Evolutionary conservation across 306 rosid species (phyloP), one percentile per base, ranked within the genome.

Genomic region (Ochetophila trinervis): DNA sequence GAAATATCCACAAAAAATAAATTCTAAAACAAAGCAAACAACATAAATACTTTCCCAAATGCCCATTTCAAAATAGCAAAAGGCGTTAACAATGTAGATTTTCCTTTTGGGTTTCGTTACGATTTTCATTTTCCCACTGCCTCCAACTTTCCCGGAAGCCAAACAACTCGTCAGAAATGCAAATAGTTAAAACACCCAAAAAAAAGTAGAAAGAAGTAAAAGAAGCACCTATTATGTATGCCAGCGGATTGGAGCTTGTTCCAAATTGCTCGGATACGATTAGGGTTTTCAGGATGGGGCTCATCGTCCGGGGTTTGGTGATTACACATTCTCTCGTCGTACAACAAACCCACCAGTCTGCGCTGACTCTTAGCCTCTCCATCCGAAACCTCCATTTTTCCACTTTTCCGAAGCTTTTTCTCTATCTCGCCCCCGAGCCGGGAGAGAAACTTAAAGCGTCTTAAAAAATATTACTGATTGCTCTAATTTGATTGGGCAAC

Each of bases 321-420:
- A 32, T 71, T 78, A 32, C 99, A 87, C 99, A 93, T 90, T 68
- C 87, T 80, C 66, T 83, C 87, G 35, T 93, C 97, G 85, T 86
- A 87, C 0, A 93, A 67, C 55, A 93, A 60, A 55, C 94, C 99
- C 4, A 93, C 90, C 23, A 58, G 60, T 20, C 74, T 85, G 22
- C 77, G 89, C 32, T 65, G 78, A 77, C 27, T 23, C 50, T 17
- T 19, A 18, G 60, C 52, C 55, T 73, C 37, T 27, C 54, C 19
- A 18, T 35, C 64, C 23, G 23, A 62, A 18, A 59, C 32, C 73
- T 47, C 70, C 59, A 53, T 59, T 17, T 11, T 50, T n/a, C n/a
- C 21, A 19, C 19, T 16, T 8, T 6, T n/a, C 54, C 20, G 5
- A 18, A 50, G 20, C 45, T 0, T 15, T 35, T 60, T 52, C 50